phyloP scores from a whole-genome alignment of 2,329 filamentous ascomycete species.

The Spiromastix sp. region DNA sequence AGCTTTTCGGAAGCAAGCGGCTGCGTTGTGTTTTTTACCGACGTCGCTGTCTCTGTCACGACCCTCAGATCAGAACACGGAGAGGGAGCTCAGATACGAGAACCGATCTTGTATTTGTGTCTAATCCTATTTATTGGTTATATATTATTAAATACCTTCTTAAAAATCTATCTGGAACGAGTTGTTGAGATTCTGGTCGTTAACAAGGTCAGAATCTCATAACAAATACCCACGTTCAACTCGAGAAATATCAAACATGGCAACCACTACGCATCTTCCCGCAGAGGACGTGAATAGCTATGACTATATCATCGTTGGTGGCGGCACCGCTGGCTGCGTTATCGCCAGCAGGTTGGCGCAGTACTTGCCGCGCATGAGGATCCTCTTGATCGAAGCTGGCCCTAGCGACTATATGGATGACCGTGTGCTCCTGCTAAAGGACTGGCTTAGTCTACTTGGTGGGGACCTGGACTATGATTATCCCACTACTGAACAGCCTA shows the following conservation, averaged over 20 bases:
- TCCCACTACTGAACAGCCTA: constrained; percentile 78
- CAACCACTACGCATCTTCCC: constrained; percentile 57
- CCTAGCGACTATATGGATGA: constrained; percentile 85
- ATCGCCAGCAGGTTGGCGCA: constrained; percentile 69
- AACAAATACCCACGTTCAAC: neutral
- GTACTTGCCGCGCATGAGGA: constrained; percentile 71
- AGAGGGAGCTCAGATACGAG: no score
- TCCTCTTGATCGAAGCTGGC: constrained; percentile 78
- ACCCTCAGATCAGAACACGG: no score
- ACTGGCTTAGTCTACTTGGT: constrained; percentile 77
- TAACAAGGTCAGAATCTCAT: neutral
- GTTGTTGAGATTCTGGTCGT: no score
- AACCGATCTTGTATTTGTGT: no score
- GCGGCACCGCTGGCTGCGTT: constrained; percentile 78
- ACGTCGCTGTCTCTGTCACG: no score
- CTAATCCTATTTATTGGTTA: no score
- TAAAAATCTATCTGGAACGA: no score
- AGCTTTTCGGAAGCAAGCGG: no score
- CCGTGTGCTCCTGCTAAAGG: constrained; percentile 72
- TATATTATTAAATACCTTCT: no score
- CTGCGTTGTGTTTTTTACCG: no score
- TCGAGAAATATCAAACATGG: constrained; percentile 2
- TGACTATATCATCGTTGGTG: constrained; percentile 79
- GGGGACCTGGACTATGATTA: constrained; percentile 90
- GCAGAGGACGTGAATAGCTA: constrained; percentile 55